Evolutionary conservation across 257 asterid genomes (phyloP).

Genomic region (Gardenia jasminoides): DNA sequence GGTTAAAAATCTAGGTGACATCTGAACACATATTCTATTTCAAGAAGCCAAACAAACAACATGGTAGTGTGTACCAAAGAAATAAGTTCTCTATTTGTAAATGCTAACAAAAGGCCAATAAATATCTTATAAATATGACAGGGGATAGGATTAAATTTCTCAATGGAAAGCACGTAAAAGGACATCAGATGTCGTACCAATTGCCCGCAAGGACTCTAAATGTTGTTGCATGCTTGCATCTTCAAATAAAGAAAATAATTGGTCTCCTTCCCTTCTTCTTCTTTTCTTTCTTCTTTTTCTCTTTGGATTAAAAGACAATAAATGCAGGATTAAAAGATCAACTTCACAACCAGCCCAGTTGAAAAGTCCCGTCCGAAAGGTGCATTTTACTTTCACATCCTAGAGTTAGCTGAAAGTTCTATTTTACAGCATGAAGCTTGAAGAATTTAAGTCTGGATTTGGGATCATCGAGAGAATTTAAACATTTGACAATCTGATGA

Average conservation of each 20-base stretch:
- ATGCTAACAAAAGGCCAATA: neutral
- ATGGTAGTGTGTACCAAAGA: too few relatives aligned
- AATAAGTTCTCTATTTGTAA: neutral
- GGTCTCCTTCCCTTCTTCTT: too few relatives aligned
- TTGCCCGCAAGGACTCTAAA: neutral
- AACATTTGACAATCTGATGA: neutral
- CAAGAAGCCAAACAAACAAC: too few relatives aligned
- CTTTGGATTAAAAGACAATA: neutral
- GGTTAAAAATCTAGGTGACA: too few relatives aligned
- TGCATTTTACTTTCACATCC: neutral
- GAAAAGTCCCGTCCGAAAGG: neutral
- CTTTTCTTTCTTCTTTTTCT: too few relatives aligned
- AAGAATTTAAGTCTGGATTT: too few relatives aligned
- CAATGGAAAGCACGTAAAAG: neutral
- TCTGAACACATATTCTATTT: too few relatives aligned
- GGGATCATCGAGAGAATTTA: too few relatives aligned
- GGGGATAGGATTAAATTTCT: neutral
- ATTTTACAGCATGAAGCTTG: too few relatives aligned
- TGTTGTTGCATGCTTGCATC: too few relatives aligned
- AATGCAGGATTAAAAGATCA: neutral
- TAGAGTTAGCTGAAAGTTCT: neutral
- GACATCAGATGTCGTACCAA: neutral
- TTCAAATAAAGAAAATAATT: neutral
- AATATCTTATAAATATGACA: neutral
- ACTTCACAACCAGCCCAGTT: neutral